phyloP scores from a whole-genome alignment of 2,329 filamentous ascomycete genomes.

The Trichothecium roseum region DNA sequence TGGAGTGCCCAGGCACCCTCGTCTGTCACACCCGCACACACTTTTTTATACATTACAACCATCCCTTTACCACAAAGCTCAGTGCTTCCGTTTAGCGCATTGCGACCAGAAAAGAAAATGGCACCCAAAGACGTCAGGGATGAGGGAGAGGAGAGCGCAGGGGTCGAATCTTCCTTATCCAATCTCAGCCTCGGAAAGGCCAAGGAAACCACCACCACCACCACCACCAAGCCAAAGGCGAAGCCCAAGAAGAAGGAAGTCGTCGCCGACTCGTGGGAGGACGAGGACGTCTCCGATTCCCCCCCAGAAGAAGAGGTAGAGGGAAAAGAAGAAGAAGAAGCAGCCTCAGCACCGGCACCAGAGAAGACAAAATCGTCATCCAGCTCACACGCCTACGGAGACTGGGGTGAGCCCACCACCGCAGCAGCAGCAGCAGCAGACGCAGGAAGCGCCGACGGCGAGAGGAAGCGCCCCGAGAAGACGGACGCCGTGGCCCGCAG shows the following conservation, averaged over 20 bases:
- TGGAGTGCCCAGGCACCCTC: no score
- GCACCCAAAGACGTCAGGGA: conserved; percentile 10
- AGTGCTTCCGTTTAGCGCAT: no score
- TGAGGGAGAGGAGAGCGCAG: conserved; percentile 9
- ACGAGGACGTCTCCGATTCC: conserved; percentile 46
- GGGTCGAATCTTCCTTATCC: conserved; percentile 18
- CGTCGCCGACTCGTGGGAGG: conserved; percentile 36
- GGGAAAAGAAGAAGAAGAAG: conserved; percentile 12
- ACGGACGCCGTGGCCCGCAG: conserved; percentile 83
- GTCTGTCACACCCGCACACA: no score
- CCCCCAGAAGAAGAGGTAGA: conserved; percentile 23
- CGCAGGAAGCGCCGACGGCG: conserved; percentile 9
- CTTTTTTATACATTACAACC: no score
- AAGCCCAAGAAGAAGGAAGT: conserved; percentile 17
- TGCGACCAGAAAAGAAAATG: no score
- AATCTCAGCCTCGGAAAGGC: conserved; percentile 18
- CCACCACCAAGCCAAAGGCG: conserved; percentile 6
- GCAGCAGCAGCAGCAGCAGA: not conserved
- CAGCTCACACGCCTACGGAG: conserved; percentile 9
- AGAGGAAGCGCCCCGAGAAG: conserved; percentile 61
- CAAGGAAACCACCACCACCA: conserved; percentile 8
- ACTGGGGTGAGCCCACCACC: no score
- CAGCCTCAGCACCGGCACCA: conserved; percentile 2
- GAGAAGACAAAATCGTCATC: not conserved
- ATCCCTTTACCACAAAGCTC: no score